These are phyloP conservation scores for Emergomyces pasteurianus DNA, from an alignment of 2,329 filamentous ascomycete genomes.

Conservation along the genomic window DNA sequence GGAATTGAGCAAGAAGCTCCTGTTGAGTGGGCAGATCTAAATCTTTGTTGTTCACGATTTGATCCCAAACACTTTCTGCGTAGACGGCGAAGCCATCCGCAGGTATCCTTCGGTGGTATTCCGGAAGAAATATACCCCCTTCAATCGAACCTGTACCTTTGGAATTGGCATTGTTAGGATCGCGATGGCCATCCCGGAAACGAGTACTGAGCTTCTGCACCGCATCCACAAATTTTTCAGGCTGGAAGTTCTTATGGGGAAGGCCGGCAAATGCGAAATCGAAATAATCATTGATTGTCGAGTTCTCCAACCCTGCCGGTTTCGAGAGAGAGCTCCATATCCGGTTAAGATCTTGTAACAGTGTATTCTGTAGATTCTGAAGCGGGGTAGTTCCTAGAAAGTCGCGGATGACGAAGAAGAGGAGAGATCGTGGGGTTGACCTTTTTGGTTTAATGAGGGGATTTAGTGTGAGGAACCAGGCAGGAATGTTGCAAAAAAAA, in stretches of 20 bases:
- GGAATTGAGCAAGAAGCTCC: slow-evolving; percentile 89
- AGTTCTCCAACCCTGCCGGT: slow-evolving; percentile 74
- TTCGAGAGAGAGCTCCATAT: slow-evolving; percentile 93
- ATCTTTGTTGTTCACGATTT: slow-evolving; percentile 98
- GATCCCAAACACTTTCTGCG: slow-evolving; percentile 90
- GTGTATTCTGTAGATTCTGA: slow-evolving; percentile 75
- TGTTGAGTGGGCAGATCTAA: slow-evolving; percentile 93
- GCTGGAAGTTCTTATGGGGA: slow-evolving; percentile 92
- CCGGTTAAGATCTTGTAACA: slow-evolving; percentile 79
- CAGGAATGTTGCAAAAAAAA: not conserved
- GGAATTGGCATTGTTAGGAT: slow-evolving; percentile 48
- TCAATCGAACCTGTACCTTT: slow-evolving; percentile 59
- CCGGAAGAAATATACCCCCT: slow-evolving; percentile 75
- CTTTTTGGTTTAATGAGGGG: slow-evolving; percentile 31
- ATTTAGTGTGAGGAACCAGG: not conserved
- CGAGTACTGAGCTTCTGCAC: slow-evolving; percentile 67
- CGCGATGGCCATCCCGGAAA: slow-evolving; percentile 70
- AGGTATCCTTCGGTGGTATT: slow-evolving; percentile 91
- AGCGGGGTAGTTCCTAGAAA: slow-evolving; percentile 88
- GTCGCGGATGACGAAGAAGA: slow-evolving; percentile 98
- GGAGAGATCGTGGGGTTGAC: slow-evolving; percentile 74
- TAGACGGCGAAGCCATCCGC: slow-evolving; percentile 95
- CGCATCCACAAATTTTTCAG: slow-evolving; percentile 75
- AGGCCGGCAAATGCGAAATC: slow-evolving; percentile 95
- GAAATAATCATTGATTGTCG: slow-evolving; percentile 91